These are phyloP conservation scores for Kwoniella newhampshirensis DNA, from an alignment of 768 basidiomycete species.

Conservation along the genomic window DNA sequence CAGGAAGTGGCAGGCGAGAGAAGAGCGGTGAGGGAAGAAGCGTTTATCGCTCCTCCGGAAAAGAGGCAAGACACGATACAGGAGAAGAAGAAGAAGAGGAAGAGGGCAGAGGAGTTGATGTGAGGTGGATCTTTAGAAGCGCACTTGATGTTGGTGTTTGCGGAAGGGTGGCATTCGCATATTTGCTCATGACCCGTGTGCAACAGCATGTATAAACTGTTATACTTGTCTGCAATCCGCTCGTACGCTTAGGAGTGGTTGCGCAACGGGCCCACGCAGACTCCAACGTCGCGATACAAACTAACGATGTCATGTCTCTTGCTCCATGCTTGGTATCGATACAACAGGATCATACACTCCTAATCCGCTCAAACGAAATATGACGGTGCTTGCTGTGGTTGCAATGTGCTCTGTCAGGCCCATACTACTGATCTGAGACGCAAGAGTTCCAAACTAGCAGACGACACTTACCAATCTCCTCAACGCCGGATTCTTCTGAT, in stretches of 20 bases:
- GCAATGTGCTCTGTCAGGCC: background rate
- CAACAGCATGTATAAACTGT: too few relatives aligned
- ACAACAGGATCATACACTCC: conserved; percentile 3
- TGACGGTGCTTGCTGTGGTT: conserved; percentile 29
- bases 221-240: too few relatives aligned
- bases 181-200: too few relatives aligned
- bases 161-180: background rate
- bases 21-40: conserved; percentile 77
- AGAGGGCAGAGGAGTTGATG: conserved; percentile 22
- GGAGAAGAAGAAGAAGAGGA: conserved; percentile 62
- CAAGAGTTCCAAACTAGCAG: background rate
- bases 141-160: background rate
- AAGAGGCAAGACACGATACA: conserved; percentile 69
- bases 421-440: background rate
- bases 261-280: too few relatives aligned
- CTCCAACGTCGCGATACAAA: too few relatives aligned
- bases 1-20: conserved; percentile 68
- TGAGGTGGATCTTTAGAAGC: background rate
- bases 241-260: too few relatives aligned
- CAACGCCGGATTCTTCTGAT: conserved; percentile 69
- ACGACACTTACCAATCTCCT: conserved; percentile 65
- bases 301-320: background rate
- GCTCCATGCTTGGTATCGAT: conserved; percentile 7
- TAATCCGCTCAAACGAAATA: conserved; percentile 39
- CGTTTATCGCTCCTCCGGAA: conserved; percentile 85